Percentiles rank a stretch among this genome's conserved stretches.
phyloP scores from a whole-genome alignment of 2,329 filamentous ascomycete species.

The Penicillium italicum region DNA sequence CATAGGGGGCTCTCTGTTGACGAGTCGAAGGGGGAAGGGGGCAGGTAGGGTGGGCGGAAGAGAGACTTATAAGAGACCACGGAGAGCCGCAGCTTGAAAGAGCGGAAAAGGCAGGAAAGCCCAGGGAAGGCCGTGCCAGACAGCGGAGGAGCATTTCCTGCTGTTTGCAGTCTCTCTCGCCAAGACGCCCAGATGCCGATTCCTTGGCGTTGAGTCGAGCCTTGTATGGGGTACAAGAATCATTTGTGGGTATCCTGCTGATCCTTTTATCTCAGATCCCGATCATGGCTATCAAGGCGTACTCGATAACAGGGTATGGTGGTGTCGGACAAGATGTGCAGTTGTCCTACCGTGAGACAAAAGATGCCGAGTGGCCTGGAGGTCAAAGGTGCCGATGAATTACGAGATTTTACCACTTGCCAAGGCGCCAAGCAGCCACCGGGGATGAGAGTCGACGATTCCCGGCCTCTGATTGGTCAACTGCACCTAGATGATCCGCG shows the following conservation, averaged over 20 bases:
- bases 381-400: conserved; percentile 12
- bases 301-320: background rate
- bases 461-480: conserved; percentile 12
- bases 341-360: background rate
- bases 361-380: background rate
- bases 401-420: conserved; percentile 21
- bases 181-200: conserved; percentile 34
- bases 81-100: conserved; percentile 14
- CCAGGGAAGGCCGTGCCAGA: conserved; percentile 22
- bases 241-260: background rate
- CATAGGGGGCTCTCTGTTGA: conserved; percentile 7
- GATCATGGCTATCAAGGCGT: background rate
- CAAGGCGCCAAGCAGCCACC: conserved; percentile 22
- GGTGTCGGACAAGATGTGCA: conserved; percentile 3
- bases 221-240: conserved; percentile 2
- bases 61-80: conserved; percentile 16
- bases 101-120: conserved; percentile 22
- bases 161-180: conserved; percentile 25
- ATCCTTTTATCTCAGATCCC: background rate
- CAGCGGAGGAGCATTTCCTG: conserved; percentile 22
- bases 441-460: conserved; percentile 2
- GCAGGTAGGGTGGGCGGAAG: conserved; percentile 8
- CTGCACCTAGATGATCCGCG: conserved; percentile 5
- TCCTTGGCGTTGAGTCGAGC: conserved; percentile 28
- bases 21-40: conserved; percentile 9